A percentile compares a stretch with the other conserved stretches of the same genome.
These are phyloP conservation scores for Omphalotus guepiniiformis DNA, from an alignment of 768 basidiomycete species.

Conservation along the genomic window DNA sequence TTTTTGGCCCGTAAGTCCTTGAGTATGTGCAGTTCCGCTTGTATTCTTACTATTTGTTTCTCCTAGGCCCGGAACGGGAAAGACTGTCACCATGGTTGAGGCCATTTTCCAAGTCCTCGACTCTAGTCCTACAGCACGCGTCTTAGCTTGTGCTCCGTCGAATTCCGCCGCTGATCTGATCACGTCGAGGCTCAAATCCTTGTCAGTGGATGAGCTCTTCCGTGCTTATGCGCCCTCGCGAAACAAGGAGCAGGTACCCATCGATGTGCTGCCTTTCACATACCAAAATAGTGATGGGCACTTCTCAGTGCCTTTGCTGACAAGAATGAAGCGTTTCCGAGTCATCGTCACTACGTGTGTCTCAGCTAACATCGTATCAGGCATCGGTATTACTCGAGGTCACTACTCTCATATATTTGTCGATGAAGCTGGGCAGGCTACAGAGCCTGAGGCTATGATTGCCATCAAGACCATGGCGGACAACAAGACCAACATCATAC, in stretches of 20 bases:
- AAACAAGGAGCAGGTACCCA: slow-evolving; percentile 39
- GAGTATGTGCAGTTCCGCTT: not conserved
- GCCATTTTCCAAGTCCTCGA: slow-evolving; percentile 49
- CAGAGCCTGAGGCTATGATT: slow-evolving; percentile 63
- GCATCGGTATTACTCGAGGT: slow-evolving; percentile 54
- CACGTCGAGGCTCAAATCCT: slow-evolving; percentile 35
- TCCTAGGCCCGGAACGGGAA: slow-evolving; percentile 60
- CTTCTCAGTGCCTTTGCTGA: slow-evolving; percentile 38
- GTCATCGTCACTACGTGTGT: slow-evolving; percentile 66
- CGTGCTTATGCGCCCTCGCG: slow-evolving; percentile 54
- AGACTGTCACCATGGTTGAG: slow-evolving; percentile 62
- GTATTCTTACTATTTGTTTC: not conserved
- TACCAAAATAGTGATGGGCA: slow-evolving; percentile 27
- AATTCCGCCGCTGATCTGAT: slow-evolving; percentile 65
- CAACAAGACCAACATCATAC: slow-evolving; percentile 31
- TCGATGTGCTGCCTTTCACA: slow-evolving; percentile 35
- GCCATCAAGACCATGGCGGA: slow-evolving; percentile 34
- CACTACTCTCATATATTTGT: slow-evolving; percentile 68
- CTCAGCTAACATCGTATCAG: slow-evolving; percentile 52
- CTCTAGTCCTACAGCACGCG: slow-evolving; percentile 31
- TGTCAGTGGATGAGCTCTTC: slow-evolving; percentile 39
- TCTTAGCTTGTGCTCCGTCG: slow-evolving; percentile 60
- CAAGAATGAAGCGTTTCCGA: slow-evolving; percentile 35
- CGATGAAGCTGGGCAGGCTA: slow-evolving; percentile 72
- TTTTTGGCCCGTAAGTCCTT: slow-evolving; percentile 57